A percentile compares a stretch with the other conserved stretches of the same genome.
phyloP scores from a whole-genome alignment of 2,329 filamentous ascomycete species.

The Aureobasidium leucospermi region DNA sequence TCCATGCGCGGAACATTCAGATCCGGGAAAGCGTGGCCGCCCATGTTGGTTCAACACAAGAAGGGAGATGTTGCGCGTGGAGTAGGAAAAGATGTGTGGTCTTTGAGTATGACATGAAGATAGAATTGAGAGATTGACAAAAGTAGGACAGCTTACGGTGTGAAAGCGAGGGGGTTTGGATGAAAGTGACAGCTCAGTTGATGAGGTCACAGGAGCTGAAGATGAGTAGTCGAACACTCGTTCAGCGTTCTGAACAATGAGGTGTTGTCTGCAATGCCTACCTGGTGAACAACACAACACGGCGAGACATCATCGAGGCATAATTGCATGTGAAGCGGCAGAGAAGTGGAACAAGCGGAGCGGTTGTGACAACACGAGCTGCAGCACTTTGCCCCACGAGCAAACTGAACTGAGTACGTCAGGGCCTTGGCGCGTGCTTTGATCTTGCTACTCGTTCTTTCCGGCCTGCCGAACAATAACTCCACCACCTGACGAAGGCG shows the following conservation, averaged over 20 bases:
- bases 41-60: constrained; percentile 45
- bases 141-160: neutral
- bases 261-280: neutral
- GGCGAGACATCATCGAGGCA: neutral
- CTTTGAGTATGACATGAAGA: neutral
- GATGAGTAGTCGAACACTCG: too few relatives aligned
- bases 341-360: neutral
- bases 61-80: neutral
- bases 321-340: neutral
- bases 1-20: constrained; percentile 62
- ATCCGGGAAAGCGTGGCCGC: constrained; percentile 52
- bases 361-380: neutral
- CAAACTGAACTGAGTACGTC: constrained; percentile 2
- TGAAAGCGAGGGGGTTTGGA: neutral
- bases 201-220: neutral
- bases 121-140: too few relatives aligned
- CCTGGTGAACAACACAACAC: neutral
- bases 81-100: too few relatives aligned
- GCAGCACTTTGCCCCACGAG: neutral
- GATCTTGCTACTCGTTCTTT: constrained; percentile 12
- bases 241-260: neutral
- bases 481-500: neutral
- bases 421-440: constrained; percentile 2
- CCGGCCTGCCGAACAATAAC: constrained; percentile 11
- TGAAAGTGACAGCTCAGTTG: constrained; percentile 2